A percentile compares a stretch with the other conserved stretches of the same genome.
These are phyloP conservation scores for Verbascum thapsus DNA, from an alignment of 257 asterid genomes.

Conservation along the genomic window DNA sequence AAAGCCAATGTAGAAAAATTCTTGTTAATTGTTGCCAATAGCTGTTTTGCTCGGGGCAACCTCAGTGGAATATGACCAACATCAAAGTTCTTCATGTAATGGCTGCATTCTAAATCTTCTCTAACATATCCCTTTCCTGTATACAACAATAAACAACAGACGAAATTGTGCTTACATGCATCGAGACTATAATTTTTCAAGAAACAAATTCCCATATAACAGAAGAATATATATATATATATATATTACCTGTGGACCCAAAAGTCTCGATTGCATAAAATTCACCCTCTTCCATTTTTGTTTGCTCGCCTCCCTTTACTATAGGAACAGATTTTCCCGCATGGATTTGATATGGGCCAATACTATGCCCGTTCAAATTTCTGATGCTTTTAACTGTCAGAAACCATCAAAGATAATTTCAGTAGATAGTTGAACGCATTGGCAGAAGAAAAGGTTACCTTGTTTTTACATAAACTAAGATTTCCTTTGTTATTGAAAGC, in stretches of 20 bases:
- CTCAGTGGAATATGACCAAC: constrained; percentile 90
- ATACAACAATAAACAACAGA: constrained; percentile 22
- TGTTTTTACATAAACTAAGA: not conserved
- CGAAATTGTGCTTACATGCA: constrained; percentile 6
- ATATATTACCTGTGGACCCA: constrained; percentile 91
- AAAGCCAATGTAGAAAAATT: constrained; percentile 93
- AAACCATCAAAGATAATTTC: constrained; percentile 26
- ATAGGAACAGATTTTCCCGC: constrained; percentile 99
- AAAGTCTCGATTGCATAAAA: constrained; percentile 96
- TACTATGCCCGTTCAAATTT: constrained; percentile 94
- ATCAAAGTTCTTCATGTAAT: constrained; percentile 96
- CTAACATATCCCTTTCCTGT: constrained; percentile 92
- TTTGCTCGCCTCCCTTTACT: constrained; percentile 97
- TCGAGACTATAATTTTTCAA: constrained; percentile 23
- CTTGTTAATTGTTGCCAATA: constrained; percentile 84
- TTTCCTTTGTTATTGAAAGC: not conserved
- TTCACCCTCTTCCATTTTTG: constrained; percentile 99
- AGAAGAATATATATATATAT: too few species aligned
- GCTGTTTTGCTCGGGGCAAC: constrained; percentile 88
- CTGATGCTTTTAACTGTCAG: constrained; percentile 90
- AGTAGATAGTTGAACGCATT: not conserved
- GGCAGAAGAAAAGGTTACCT: not conserved
- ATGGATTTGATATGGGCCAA: constrained; percentile 91
- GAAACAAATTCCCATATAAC: not conserved
- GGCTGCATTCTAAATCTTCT: constrained; percentile 98